phyloP scores from a whole-genome alignment of 1,284 basidiomycete genomes.

The Ceratobasidium sp. region DNA sequence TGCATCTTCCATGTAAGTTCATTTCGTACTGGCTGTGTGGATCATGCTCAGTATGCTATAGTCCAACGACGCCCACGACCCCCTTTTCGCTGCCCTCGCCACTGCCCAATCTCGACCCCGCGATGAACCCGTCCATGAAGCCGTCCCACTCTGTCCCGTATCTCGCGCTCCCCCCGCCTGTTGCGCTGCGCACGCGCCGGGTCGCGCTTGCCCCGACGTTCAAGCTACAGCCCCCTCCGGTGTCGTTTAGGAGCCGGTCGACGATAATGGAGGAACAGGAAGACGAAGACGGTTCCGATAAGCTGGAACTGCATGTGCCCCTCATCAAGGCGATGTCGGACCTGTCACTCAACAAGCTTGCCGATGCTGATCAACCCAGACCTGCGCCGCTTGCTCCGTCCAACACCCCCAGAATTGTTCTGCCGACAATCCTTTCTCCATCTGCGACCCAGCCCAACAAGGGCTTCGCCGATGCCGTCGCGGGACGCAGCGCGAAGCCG shows the following conservation, averaged over 20 bases:
- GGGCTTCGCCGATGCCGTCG: conserved; percentile 41
- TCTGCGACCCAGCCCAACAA: conserved; percentile 43
- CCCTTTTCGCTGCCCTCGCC: conserved; percentile 41
- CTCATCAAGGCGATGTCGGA: conserved; percentile 20
- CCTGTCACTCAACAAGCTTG: conserved; percentile 24
- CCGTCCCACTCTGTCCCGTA: conserved; percentile 15
- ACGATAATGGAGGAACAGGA: conserved; percentile 41
- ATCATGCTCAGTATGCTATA: neutral
- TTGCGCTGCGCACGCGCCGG: conserved; percentile 24
- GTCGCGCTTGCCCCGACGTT: conserved; percentile 30
- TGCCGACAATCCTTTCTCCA: conserved; percentile 26
- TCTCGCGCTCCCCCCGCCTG: conserved; percentile 41
- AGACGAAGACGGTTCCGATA: conserved; percentile 38
- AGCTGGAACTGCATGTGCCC: conserved; percentile 17
- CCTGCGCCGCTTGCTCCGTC: conserved; percentile 13
- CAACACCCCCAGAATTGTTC: neutral
- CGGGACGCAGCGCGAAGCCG: conserved; percentile 18
- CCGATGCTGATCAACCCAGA: neutral
- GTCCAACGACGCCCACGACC: conserved; percentile 45
- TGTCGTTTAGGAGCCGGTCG: conserved; percentile 23
- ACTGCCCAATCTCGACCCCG: conserved; percentile 4
- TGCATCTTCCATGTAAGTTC: conserved; percentile 40
- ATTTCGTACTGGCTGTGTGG: neutral
- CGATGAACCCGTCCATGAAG: conserved; percentile 27
- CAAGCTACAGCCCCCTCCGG: conserved; percentile 33